These are phyloP conservation scores for Tolypocladium tundrense DNA, from an alignment of 2,329 filamentous ascomycete species.

Conservation along the genomic window DNA sequence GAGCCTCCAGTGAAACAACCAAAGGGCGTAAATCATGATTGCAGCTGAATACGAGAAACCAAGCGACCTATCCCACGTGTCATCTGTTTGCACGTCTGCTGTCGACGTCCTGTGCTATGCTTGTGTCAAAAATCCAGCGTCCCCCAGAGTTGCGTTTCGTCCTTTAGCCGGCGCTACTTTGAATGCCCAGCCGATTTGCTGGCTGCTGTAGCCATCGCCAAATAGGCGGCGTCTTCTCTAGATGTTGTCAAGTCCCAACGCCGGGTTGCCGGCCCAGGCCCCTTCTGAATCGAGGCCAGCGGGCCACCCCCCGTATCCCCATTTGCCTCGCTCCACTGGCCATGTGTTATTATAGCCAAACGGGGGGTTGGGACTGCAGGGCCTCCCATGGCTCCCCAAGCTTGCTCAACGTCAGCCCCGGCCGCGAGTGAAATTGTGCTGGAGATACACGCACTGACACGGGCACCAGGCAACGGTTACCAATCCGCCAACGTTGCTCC, in stretches of 20 bases:
- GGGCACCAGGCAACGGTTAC: too few relatives aligned
- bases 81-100: too few relatives aligned
- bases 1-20: neutral
- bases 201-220: neutral
- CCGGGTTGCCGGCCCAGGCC: neutral
- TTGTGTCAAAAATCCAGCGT: neutral
- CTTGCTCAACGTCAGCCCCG: too few relatives aligned
- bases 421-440: too few relatives aligned
- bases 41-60: neutral
- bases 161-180: neutral
- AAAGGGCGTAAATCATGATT: neutral
- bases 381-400: too few relatives aligned
- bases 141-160: neutral
- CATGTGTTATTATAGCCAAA: neutral
- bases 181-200: neutral
- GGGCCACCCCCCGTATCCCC: neutral
- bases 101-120: neutral
- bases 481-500: too few relatives aligned
- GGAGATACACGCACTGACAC: too few relatives aligned
- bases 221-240: neutral
- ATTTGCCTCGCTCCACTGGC: neutral
- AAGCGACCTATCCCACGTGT: neutral
- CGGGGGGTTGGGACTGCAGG: too few relatives aligned
- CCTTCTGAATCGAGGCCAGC: neutral
- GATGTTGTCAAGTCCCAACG: neutral